Conservation (phyloP, 2,329 filamentous ascomycete genomes). For the Fusarium temperatum region DNA sequence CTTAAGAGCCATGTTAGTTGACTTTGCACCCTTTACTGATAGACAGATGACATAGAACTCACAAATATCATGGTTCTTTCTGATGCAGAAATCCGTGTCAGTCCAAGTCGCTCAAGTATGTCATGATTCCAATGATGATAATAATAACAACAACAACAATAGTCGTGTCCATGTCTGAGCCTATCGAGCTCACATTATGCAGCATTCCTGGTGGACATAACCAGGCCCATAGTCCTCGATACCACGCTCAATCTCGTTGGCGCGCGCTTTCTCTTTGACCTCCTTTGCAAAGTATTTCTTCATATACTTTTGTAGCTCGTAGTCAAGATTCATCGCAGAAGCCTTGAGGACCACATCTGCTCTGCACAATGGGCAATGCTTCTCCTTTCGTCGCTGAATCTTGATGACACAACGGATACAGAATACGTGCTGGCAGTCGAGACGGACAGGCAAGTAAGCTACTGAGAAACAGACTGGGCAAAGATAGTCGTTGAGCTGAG, state of each 20-base stretch:
- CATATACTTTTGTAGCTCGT: conserved; percentile 72
- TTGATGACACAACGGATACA: conserved; percentile 86
- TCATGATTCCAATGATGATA: not conserved
- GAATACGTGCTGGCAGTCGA: conserved; percentile 80
- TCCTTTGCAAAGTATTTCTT: conserved; percentile 80
- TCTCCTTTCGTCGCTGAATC: conserved; percentile 75
- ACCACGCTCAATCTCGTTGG: conserved; percentile 80
- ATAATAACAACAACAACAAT: not conserved
- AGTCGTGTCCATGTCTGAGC: not conserved
- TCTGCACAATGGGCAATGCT: conserved; percentile 80
- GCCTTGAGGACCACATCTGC: conserved; percentile 76
- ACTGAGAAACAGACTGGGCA: conserved; percentile 84
- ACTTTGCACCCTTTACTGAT: not conserved
- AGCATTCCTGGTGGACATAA: conserved; percentile 68
- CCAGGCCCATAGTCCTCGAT: conserved; percentile 75
- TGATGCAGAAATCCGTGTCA: not conserved
- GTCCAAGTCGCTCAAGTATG: not conserved
- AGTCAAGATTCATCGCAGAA: conserved; percentile 75
- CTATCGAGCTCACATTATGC: conserved; percentile 63
- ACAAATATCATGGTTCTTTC: not conserved
- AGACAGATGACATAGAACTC: not conserved
- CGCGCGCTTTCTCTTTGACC: conserved; percentile 71
- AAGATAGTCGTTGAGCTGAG: conserved; percentile 84
- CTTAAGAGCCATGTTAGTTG: conserved; percentile 6
- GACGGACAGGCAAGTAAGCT: conserved; percentile 81